Evolutionary conservation across 805 yeast species (phyloP).

Genomic region (Lipomyces spencermartinsiae): DNA sequence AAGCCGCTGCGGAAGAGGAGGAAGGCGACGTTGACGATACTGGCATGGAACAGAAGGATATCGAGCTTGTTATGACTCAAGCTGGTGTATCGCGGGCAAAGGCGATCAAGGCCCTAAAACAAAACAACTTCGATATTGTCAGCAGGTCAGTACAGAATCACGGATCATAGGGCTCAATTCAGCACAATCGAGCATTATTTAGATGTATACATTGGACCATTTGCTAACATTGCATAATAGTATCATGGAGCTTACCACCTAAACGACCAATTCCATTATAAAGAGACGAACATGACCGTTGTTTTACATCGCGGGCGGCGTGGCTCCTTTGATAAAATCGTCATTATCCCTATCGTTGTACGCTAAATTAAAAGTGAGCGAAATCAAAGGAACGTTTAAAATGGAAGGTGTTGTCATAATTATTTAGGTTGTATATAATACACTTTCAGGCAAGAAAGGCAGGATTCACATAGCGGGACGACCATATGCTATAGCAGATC

Average conservation of each 20-base stretch:
- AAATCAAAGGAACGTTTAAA: not conserved
- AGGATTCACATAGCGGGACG: not conserved
- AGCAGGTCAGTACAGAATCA: slow-evolving; percentile 53
- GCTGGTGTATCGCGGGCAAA: slow-evolving; percentile 86
- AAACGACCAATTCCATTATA: slow-evolving; percentile 20
- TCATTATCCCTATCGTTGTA: not conserved
- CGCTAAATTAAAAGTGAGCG: slow-evolving; percentile 1
- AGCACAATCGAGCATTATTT: not conserved
- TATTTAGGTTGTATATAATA: not conserved
- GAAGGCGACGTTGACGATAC: slow-evolving; percentile 82
- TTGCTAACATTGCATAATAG: slow-evolving; percentile 46
- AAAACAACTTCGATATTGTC: slow-evolving; percentile 91
- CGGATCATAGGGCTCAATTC: not conserved
- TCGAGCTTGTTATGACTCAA: slow-evolving; percentile 88
- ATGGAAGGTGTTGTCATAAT: not conserved
- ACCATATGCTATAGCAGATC: not conserved
- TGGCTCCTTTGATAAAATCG: not conserved
- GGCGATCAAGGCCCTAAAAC: slow-evolving; percentile 89
- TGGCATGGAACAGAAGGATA: slow-evolving; percentile 81
- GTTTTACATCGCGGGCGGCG: not conserved
- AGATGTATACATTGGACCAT: not conserved
- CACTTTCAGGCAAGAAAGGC: not conserved
- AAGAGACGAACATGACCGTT: not conserved
- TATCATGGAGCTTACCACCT: slow-evolving; percentile 66
- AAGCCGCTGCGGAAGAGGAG: slow-evolving; percentile 59